Evolutionary conservation across 2,329 filamentous ascomycete genomes (phyloP), one percentile per base, ranked within the genome.

Genomic region (Aspergillus sp.): DNA sequence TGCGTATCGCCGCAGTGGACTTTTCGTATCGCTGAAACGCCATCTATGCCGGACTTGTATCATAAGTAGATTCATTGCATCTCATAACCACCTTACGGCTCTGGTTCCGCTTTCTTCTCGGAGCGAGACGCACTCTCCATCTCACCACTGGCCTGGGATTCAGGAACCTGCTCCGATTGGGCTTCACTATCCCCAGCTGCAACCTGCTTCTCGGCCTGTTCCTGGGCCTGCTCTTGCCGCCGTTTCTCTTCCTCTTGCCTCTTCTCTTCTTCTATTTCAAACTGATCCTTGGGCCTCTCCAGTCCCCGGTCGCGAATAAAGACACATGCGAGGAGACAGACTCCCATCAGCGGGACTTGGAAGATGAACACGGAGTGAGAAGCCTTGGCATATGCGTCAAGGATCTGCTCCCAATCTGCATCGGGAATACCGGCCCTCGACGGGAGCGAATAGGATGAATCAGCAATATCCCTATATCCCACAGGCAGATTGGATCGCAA

Each of bases 351-450:
- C 0, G 85, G 84, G 0, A 84, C 78, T 68, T 84, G 84, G 41
- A 86, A 69, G 23, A 83, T 81, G 62, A 88, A 88, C 0, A 88
- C 84, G 0, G 80, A 78, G 30, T 79, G 77, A 21, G 81, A 86
- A 0, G 83, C 86, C 8, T 75, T 73, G 68, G 82, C 81, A 68
- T 86, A 87, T 0, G 84, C 81, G 41, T 76, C 64, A 7, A 83
- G 62, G 2, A 86, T 80, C 13, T 70, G 72, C 0, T 73, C 68
- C 70, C 75, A 73, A 38, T 81, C 74, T 2, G 65, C 65, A 48
- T 69, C 63, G 3, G 72, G 67, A 52, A 79, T 54, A 6, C 63
- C 68, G 8, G 64, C 63, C 56, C 59, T 60, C 36, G 64, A 60
- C 6, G 67, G 80, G 30, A 75, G 70, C 21, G 65, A 73, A 60